Base-by-base conservation (phyloP, 371 early-diverging fungal species). In the Mucor lusitanicus region DNA sequence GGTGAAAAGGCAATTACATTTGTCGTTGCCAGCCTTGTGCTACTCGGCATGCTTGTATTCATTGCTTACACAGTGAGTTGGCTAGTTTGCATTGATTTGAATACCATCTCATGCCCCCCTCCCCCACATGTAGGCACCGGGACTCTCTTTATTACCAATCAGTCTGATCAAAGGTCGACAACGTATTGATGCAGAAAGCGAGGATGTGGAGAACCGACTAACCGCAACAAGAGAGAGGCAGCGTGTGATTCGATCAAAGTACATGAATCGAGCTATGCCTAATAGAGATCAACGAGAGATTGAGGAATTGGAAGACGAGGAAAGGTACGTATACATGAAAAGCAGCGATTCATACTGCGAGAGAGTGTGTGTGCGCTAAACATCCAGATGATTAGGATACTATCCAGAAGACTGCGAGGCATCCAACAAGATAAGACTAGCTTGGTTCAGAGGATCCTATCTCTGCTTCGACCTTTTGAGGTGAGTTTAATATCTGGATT, bases 111-210 rank as follows among this genome's bases (percentile, higher is more conserved):
- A 46, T 53, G 25, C 46, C 5, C 19, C 11, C 19, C 9, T 1
- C 19, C 11, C 19, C 9, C 2, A 35, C 28, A 23, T 21, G 46
- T 44, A 86, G 86, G 87, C 87, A 21, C 82, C 83, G 8, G 88
- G 88, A 62, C 62, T 88, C n/a, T 83, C 86, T 0, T 37, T 85
- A 15, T 65, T 87, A 40, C 87, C 88, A 0, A 62, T 88, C 17
- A 68, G 66, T 59, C 55, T 87, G 70, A 81, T 87, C 42, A 83
- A 81, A 32, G 84, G 84, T 7, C 69, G 76, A 27, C 64, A 70
- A 35, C 57, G 68, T 8, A 50, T 83, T 32, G 79, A 85, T 15
- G 67, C 63, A 37, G 81, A 82, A 39, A 65, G 72, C 19, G 72
- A 78, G 55, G 82, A 84, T 59, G 66, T 84, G 2, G 72, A 74